Base-by-base conservation (phyloP, 257 asterid genomes). In the Nicotiana benthamiana region DNA sequence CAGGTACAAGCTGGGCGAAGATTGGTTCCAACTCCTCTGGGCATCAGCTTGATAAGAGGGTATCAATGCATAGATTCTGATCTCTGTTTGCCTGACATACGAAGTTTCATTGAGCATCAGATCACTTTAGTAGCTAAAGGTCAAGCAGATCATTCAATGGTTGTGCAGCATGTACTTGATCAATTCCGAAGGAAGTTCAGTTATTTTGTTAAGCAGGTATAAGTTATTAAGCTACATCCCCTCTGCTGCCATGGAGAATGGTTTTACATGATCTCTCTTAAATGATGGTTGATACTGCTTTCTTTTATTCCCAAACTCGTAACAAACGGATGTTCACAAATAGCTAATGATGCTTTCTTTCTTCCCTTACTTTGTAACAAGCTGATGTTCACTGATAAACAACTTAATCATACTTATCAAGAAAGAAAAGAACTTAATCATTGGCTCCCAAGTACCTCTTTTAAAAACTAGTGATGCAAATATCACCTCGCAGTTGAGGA, bases 41-140 rank as follows among this genome's bases (percentile, higher is more conserved):
- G 98, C 80, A 88, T 94, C 91, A 94, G 97, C 88, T 85, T 94
- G 82, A 90, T 94, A 84, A 89, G 98, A 89, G 98, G 98, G 79
- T 94, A 94, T 85, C 98, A 94, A 72, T 86, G 95, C 80, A 94
- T 88, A 85, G 98, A 94, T 85, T 96, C 95, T 51, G 98, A 94
- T 90, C 91, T 94, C 82, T 90, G 95, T 83, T 90, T 94, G 85
- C 98, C 98, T 32, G 98, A 92, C 78, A 94, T 94, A 81, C 92
- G 98, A 60, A 87, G 98, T 88, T 94, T 94, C 88, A 94, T 94
- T 77, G 98, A 92, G 93, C 97, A 94, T 54, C 97, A 94, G 84
- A 92, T 94, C 81, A 78, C 88, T 74, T 96, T 92, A n/a, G 95
- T 94, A 63, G 98, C 97, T 80, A 94, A 92, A 88, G 98, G 98